Conservation (phyloP, 176 grass and related monocot genomes). For the Bolboschoenus planiculmis region DNA sequence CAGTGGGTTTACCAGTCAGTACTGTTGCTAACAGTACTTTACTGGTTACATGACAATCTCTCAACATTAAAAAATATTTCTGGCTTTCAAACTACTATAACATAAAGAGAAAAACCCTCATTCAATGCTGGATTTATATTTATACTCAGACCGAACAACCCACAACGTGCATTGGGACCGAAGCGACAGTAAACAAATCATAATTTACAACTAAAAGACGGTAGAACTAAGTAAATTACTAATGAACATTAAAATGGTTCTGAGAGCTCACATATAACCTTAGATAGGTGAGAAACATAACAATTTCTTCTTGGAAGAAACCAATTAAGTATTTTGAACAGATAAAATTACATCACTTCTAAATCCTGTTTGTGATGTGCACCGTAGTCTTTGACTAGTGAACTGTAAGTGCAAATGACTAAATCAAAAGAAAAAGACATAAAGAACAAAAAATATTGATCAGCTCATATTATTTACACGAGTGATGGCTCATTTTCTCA, state of each 20-base stretch:
- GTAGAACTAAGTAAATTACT: not conserved
- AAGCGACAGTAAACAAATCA: not conserved
- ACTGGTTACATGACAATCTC: not conserved
- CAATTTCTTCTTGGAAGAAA: not conserved
- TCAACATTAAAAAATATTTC: not conserved
- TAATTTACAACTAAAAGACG: not conserved
- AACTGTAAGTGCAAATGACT: not conserved
- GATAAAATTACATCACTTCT: not conserved
- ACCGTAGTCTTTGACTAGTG: not conserved
- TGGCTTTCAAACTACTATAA: not conserved
- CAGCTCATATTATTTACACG: not conserved
- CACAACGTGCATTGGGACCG: not conserved
- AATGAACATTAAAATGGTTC: not conserved
- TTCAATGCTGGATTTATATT: not conserved
- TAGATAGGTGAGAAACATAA: not conserved
- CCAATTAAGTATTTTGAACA: not conserved
- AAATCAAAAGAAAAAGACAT: not conserved
- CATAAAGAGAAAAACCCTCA: too few species aligned
- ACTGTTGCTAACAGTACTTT: not conserved
- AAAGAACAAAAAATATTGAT: not conserved
- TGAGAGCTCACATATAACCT: not conserved
- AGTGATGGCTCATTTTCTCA: not conserved
- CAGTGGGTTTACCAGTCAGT: not conserved
- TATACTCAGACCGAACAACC: not conserved
- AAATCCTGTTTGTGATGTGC: not conserved